Base-by-base conservation (phyloP, 495 filamentous ascomycete genomes). In the Immersiella caudata region DNA sequence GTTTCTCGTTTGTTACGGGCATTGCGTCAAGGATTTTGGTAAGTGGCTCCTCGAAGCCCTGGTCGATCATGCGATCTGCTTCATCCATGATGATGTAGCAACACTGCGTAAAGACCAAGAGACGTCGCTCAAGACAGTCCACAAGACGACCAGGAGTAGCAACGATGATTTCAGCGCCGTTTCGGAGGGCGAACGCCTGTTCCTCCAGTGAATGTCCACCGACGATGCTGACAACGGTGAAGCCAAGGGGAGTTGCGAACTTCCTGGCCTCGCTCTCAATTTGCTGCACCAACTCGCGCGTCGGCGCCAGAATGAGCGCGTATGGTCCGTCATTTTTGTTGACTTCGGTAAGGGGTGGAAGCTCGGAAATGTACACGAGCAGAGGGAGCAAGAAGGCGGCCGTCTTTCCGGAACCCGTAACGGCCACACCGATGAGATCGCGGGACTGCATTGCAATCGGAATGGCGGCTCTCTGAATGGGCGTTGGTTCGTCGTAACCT, bases 11-110 rank as follows among this genome's bases (percentile, higher is more conserved):
- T 24, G 87, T 81, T 36, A 97, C 94, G 2, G 95, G 95, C 2
- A 99, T 86, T n/a, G 96, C 95, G 72, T 97, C 93, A 40, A 99
- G 88, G 71, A 99, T 99, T 76, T 97, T 97, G 76, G 97, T 98
- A 60, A 99, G 92, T 1, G 93, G 91, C 72, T 97, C 96, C 78
- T 98, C 96, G 76, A 99, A 98, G 60, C 95, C 95, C 67, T 98
- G 87, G 76, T 99, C 95, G 68, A 99, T 97, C 95, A 99, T 99
- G 40, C 95, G 89, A 81, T 99, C 95, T 58, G 95, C 95, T 87
- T 99, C 95, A 79, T 99, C 95, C 83, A 86, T 87, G 77, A 99
- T 97, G 60, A 98, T 88, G 80, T 99, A 99, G 82, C 94, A 97
- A 75, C 96, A 98, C 78, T 98, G 96, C 16, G 88, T 88, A 29